Conservation (phyloP, 192 early-diverging fungal genomes). For the Dissophora globulifera region DNA sequence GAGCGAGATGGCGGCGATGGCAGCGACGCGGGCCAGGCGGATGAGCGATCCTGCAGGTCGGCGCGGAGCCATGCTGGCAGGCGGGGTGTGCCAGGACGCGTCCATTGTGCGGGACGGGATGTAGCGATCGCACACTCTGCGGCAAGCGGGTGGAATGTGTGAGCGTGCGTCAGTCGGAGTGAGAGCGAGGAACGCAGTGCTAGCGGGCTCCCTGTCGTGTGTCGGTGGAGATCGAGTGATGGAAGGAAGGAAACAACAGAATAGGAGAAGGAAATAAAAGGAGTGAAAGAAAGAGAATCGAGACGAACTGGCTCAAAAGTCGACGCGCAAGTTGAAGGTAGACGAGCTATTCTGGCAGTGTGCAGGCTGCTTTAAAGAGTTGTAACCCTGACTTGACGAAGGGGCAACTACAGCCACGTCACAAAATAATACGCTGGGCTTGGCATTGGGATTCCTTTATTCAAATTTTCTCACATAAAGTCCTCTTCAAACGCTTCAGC, state of each 20-base stretch:
- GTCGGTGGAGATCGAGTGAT: neutral
- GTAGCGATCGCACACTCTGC: neutral
- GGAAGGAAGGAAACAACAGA: neutral
- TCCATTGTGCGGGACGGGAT: conserved; percentile 20
- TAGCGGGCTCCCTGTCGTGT: neutral
- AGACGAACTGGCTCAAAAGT: no score
- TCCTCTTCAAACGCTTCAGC: conserved; percentile 69
- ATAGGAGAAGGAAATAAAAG: neutral
- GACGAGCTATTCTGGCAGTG: no score
- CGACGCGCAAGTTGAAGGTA: conserved; percentile 1
- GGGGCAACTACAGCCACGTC: no score
- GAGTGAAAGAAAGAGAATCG: no score
- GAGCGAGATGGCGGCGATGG: conserved; percentile 10
- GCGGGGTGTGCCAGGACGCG: conserved; percentile 34
- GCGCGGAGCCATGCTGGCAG: conserved; percentile 5
- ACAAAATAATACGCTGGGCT: no score
- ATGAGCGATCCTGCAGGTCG: no score
- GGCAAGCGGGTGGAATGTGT: no score
- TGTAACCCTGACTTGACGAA: no score
- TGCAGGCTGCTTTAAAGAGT: no score
- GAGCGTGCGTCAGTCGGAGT: no score
- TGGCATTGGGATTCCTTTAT: neutral
- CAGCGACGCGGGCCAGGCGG: conserved; percentile 14
- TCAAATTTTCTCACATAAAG: conserved; percentile 64
- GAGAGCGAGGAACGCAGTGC: no score